phyloP scores from a whole-genome alignment of 108 stramenopile genomes.

The Pseudonitzschia pungens region DNA sequence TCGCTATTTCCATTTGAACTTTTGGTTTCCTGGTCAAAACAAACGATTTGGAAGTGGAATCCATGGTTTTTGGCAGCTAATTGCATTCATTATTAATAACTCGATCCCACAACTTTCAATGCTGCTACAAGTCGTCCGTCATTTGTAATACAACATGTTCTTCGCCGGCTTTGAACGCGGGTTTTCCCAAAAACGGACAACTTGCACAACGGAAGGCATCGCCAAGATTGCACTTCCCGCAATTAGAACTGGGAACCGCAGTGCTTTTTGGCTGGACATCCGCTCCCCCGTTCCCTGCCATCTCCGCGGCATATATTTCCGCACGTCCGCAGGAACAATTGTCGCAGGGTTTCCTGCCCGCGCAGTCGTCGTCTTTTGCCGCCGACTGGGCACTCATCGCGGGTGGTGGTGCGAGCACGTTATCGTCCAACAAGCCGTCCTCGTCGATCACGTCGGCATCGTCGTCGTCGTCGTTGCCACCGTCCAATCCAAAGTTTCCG shows the following conservation, averaged over 20 bases:
- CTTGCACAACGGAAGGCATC: constrained; percentile 99
- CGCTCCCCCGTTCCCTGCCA: constrained; percentile 3
- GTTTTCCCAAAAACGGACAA: constrained; percentile 95
- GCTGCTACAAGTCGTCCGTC: constrained; percentile 70
- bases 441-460: constrained; percentile 78
- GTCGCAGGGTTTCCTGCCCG: constrained; percentile 89
- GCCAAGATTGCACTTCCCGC: constrained; percentile 97
- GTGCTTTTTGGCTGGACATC: neutral
- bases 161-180: constrained; percentile 95
- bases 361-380: constrained; percentile 66
- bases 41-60: too few species aligned
- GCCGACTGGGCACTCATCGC: constrained; percentile 32
- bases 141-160: constrained; percentile 92
- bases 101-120: neutral
- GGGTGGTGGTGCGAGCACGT: constrained; percentile 55
- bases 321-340: constrained; percentile 97
- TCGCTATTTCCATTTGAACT: too few species aligned
- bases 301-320: constrained; percentile 40
- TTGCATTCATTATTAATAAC: neutral
- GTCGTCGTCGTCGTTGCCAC: constrained; percentile 59
- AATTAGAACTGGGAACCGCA: constrained; percentile 56
- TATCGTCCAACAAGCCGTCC: constrained; percentile 46
- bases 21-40: too few species aligned
- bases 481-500: constrained; percentile 31
- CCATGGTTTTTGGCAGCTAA: neutral